Conservation (phyloP, 2,329 filamentous ascomycete species). For the Lasiodiplodia sp. region DNA sequence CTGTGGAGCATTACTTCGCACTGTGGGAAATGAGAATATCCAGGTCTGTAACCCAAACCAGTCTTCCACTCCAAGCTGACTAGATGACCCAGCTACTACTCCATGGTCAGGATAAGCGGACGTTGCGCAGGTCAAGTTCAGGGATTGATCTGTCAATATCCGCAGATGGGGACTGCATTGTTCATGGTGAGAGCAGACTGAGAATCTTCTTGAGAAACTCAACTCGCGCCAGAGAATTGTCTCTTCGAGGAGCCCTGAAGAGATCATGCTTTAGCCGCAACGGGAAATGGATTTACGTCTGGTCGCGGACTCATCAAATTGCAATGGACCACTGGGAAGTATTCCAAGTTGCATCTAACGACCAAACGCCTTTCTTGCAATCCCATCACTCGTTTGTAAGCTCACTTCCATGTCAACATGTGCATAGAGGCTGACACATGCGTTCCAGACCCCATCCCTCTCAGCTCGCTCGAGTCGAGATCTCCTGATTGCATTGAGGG, state of each 20-base stretch:
- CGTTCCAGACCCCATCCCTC: neutral
- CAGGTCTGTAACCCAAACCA: neutral
- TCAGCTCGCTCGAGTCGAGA: neutral
- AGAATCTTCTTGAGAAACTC: neutral
- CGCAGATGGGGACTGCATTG: neutral
- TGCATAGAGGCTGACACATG: neutral
- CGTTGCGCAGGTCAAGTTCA: neutral
- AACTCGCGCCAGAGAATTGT: neutral
- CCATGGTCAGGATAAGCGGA: neutral
- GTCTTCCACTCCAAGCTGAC: neutral
- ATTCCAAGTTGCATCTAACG: neutral
- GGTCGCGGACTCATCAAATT: neutral
- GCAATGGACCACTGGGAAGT: slow-evolving; percentile 14
- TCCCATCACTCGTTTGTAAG: neutral
- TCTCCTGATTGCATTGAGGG: neutral
- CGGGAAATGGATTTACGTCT: slow-evolving; percentile 11
- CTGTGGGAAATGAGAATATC: neutral
- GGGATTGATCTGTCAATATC: slow-evolving; percentile 5
- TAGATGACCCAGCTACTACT: neutral
- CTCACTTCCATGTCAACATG: no score
- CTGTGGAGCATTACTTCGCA: slow-evolving; percentile 4
- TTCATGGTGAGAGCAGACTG: neutral
- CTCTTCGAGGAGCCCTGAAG: neutral
- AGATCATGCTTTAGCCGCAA: slow-evolving; percentile 9
- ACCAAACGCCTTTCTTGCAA: neutral